Evolutionary conservation across 139 green algal species (phyloP), one percentile per base, ranked within the genome.

Genomic region (Chlorella sp.): DNA sequence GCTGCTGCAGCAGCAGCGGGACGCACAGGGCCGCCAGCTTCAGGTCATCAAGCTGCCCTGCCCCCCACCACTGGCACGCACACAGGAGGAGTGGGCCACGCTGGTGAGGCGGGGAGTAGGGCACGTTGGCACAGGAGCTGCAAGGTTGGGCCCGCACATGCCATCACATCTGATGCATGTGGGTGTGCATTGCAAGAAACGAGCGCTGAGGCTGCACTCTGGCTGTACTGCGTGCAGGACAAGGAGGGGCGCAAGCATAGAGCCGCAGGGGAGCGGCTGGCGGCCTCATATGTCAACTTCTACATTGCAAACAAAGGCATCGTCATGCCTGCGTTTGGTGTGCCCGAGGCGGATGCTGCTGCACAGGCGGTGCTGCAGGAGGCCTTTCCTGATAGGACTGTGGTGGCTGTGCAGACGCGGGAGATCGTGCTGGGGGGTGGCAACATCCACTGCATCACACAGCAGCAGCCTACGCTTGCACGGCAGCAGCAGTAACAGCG

Each of bases 361-460:
- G 80, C 80, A 2, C 31, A 74, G 30, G 50, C 33, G 35, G 81
- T 79, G 10, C 75, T 93, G 49, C 55, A 77, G n/a, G 35, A 79
- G 20, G 82, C 78, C 0, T 92, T 88, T 65, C 79, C 77, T 27
- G 83, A 74, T 29, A 65, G 80, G 5, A 64, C 79, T 26, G 86
- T 91, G 65, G 86, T 93, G 17, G 74, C 71, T 2, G 82, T 92
- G 26, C 72, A 74, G 36, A 80, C 72, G 0, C 65, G 89, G 27
- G 84, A 93, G 65, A 70, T 94, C 23, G 72, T 93, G 63, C 75
- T 94, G 34, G 86, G 86, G 26, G 89, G 86, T 5, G 89, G 89
- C 32, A 92, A 91, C 75, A 80, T 94, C 5, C 89, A 94, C 75
- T 94, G 88, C 69, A 74, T 82, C 6, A 85, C 80, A 5, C 72